phyloP scores from a whole-genome alignment of 768 basidiomycete genomes.

The Amanita rimosa region DNA sequence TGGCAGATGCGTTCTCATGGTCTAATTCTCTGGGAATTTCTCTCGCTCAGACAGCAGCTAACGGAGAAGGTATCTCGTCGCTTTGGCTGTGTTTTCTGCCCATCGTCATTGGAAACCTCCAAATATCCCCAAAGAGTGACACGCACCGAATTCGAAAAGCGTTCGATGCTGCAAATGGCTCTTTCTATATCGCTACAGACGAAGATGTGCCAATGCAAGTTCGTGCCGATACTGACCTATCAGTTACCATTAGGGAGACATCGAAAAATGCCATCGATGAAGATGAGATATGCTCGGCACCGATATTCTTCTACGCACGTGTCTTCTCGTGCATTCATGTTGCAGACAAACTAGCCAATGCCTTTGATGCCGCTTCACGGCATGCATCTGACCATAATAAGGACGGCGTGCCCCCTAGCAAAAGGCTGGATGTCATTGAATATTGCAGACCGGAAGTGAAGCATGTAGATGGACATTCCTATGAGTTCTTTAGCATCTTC shows the following conservation, averaged over 20 bases:
- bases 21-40: slow-evolving; percentile 19
- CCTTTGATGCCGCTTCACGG: background rate
- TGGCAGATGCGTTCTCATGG: slow-evolving; percentile 31
- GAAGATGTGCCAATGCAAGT: background rate
- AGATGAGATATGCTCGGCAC: slow-evolving; percentile 11
- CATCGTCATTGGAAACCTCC: slow-evolving; percentile 31
- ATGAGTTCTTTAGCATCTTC: slow-evolving; percentile 11
- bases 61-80: slow-evolving; percentile 26
- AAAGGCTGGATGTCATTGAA: background rate
- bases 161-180: slow-evolving; percentile 18
- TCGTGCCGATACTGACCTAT: background rate
- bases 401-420: background rate
- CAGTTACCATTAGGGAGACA: slow-evolving; percentile 10
- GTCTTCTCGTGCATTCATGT: slow-evolving; percentile 12
- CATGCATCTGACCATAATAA: background rate
- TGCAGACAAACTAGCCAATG: slow-evolving; percentile 4
- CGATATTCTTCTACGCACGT: slow-evolving; percentile 15
- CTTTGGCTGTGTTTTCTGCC: slow-evolving; percentile 35
- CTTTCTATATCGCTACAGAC: slow-evolving; percentile 15
- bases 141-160: slow-evolving; percentile 18
- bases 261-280: background rate
- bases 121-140: slow-evolving; percentile 31
- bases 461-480: slow-evolving; percentile 11
- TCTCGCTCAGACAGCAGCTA: slow-evolving; percentile 15
- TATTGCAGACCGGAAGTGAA: slow-evolving; percentile 3